Percentiles rank a stretch among this genome's conserved stretches.
phyloP scores from a whole-genome alignment of 306 rosid species.

The Corylus avellana region DNA sequence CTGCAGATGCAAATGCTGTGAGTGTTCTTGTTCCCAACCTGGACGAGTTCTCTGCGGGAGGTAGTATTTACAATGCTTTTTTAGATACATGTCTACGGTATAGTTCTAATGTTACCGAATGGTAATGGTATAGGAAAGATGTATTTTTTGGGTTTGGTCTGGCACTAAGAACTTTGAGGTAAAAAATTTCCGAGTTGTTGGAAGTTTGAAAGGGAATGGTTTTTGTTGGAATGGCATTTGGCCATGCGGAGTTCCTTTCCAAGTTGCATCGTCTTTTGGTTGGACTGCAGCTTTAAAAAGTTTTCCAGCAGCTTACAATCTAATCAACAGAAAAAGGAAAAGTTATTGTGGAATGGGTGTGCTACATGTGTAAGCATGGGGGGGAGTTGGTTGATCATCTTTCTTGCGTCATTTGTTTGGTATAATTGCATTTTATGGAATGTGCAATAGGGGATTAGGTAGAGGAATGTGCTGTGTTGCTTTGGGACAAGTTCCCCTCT shows the following conservation, averaged over 20 bases:
- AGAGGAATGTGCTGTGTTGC: not conserved
- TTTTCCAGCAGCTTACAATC: not conserved
- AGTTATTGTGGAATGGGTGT: not conserved
- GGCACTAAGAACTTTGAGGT: not conserved
- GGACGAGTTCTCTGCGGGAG: constrained; percentile 48
- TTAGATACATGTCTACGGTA: not conserved
- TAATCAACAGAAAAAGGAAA: not conserved
- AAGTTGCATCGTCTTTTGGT: not conserved
- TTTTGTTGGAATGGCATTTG: not conserved
- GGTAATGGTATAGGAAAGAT: not conserved
- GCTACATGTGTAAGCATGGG: not conserved
- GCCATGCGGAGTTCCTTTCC: not conserved
- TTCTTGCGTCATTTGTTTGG: too few relatives aligned
- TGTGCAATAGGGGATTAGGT: not conserved
- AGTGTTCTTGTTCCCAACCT: constrained; percentile 62
- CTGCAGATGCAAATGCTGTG: constrained; percentile 76
- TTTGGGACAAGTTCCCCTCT: not conserved
- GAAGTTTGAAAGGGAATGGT: not conserved
- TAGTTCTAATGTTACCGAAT: not conserved
- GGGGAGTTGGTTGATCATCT: not conserved
- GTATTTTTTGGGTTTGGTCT: not conserved
- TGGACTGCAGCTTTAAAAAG: not conserved
- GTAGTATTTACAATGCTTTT: constrained; percentile 44
- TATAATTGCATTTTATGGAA: too few relatives aligned
- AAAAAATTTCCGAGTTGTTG: not conserved